These are phyloP conservation scores for Pythium apleroticum DNA, from an alignment of 352 stramenopile species.

Conservation along the genomic window DNA sequence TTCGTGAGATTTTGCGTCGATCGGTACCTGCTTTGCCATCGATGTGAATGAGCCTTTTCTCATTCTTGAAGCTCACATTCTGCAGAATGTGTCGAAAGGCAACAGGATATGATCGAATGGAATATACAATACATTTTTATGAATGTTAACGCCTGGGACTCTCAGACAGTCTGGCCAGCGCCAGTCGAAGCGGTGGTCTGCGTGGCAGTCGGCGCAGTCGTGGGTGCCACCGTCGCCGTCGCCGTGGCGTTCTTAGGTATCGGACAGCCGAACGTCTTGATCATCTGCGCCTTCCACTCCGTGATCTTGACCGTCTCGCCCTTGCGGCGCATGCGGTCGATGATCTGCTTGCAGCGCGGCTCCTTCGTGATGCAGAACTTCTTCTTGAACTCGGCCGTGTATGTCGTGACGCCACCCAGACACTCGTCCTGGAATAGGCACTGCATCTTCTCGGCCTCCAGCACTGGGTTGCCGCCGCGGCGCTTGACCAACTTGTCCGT, in stretches of 20 bases:
- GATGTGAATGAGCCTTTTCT: too few species aligned
- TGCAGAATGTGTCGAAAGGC: too few species aligned
- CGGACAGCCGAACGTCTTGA: slow-evolving; percentile 25
- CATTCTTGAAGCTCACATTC: too few species aligned
- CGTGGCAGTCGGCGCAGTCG: neutral
- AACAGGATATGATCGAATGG: too few species aligned
- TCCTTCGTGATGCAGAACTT: slow-evolving; percentile 25
- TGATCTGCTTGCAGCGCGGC: slow-evolving; percentile 28
- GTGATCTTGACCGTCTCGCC: slow-evolving; percentile 16
- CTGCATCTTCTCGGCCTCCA: slow-evolving; percentile 25
- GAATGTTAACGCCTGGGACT: neutral
- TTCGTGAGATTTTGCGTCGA: too few species aligned
- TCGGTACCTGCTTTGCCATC: too few species aligned
- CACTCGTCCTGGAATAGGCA: slow-evolving; percentile 33
- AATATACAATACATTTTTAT: neutral
- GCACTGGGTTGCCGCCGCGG: slow-evolving; percentile 17
- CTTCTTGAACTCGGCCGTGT: slow-evolving; percentile 27
- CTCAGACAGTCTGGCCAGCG: neutral
- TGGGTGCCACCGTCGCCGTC: neutral
- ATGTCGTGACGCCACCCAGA: slow-evolving; percentile 24
- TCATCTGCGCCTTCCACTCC: slow-evolving; percentile 26
- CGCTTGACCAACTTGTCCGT: slow-evolving; percentile 14
- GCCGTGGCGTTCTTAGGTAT: slow-evolving; percentile 8
- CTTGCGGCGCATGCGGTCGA: slow-evolving; percentile 17
- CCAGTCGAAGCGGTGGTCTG: neutral